Percentiles rank a stretch among this genome's conserved stretches.
These are phyloP conservation scores for Piromyces finnis DNA, from an alignment of 192 early-diverging fungal genomes.

Conservation along the genomic window DNA sequence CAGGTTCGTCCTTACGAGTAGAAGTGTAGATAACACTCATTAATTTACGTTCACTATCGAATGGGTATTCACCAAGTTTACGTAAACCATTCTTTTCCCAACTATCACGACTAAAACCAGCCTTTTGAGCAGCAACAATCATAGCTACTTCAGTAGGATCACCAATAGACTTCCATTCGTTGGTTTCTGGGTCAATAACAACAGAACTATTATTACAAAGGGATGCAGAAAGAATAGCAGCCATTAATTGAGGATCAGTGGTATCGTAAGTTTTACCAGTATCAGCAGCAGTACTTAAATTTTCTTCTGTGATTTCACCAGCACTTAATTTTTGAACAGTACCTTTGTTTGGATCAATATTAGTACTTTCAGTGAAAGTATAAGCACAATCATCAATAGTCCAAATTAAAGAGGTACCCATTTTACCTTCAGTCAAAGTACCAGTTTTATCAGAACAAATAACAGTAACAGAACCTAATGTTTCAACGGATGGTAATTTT, in stretches of 20 bases:
- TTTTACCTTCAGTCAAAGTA: slow-evolving; percentile 94
- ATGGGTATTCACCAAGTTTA: slow-evolving; percentile 55
- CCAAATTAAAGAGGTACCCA: slow-evolving; percentile 80
- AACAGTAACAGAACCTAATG: slow-evolving; percentile 81
- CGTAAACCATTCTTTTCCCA: slow-evolving; percentile 38
- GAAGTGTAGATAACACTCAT: slow-evolving; percentile 68
- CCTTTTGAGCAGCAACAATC: slow-evolving; percentile 68
- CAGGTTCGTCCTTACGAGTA: neutral
- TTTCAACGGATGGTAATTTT: slow-evolving; percentile 84
- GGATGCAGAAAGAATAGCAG: neutral
- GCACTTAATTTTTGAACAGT: slow-evolving; percentile 14
- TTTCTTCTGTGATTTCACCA: slow-evolving; percentile 18
- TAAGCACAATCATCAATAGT: slow-evolving; percentile 52
- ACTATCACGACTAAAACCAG: slow-evolving; percentile 43
- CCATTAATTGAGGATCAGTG: slow-evolving; percentile 76
- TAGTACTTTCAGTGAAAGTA: slow-evolving; percentile 43
- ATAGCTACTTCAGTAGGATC: slow-evolving; percentile 95
- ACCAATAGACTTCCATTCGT: slow-evolving; percentile 53
- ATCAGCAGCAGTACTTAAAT: slow-evolving; percentile 9
- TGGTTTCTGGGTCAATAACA: neutral
- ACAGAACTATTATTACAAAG: neutral
- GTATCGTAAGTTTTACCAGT: slow-evolving; percentile 33
- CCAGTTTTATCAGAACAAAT: slow-evolving; percentile 98
- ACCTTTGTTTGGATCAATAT: slow-evolving; percentile 38
- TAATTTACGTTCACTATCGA: slow-evolving; percentile 66